Base-by-base conservation (phyloP, 139 green algal species). In the Astrephomene gubernaculifera region DNA sequence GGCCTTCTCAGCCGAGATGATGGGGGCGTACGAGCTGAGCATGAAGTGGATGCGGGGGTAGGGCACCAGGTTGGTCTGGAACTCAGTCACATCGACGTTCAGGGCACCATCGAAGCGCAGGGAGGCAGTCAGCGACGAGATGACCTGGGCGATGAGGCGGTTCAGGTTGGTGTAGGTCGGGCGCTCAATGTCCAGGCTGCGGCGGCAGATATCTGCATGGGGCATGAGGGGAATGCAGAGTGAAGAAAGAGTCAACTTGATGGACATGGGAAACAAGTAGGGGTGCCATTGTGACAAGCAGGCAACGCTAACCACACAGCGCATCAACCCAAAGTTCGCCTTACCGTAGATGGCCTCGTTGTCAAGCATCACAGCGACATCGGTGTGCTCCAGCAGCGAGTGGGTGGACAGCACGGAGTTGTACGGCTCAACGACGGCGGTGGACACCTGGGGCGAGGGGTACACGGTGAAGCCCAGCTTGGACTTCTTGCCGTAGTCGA, bases 401-500 rank as follows among this genome's bases (percentile, higher is more conserved):
- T 99, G 97, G 65, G 97, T 98, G 78, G 96, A 98, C 84, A 99
- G 93, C 74, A 99, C 96, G 29, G 94, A 97, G 96, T 99, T 98
- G 94, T 98, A 99, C 52, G 96, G 96, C 95, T 98, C 96, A 1
- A 98, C 96, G 49, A 98, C 96, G 63, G 96, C 96, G 68, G 95
- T 98, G 63, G 96, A 98, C 53, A 99, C 94, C 90, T 97, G 92
- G 81, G 96, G 96, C 29, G 94, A 98, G 69, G 96, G 96, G 93
- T 98, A 99, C 24, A 99, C 92, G 45, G 96, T 98, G 96, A 99
- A 99, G 90, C 95, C 96, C 60, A 99, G 94, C 96, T 99, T 99
- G 91, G 95, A 98, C 94, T 99, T 99, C 95, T 99, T 99, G 94
- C 97, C 97, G 87, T 99, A 99, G 94, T 99, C 97, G 1, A 99